Conservation (phyloP, 164 flowering plant species). For the Protea cynaroides region DNA sequence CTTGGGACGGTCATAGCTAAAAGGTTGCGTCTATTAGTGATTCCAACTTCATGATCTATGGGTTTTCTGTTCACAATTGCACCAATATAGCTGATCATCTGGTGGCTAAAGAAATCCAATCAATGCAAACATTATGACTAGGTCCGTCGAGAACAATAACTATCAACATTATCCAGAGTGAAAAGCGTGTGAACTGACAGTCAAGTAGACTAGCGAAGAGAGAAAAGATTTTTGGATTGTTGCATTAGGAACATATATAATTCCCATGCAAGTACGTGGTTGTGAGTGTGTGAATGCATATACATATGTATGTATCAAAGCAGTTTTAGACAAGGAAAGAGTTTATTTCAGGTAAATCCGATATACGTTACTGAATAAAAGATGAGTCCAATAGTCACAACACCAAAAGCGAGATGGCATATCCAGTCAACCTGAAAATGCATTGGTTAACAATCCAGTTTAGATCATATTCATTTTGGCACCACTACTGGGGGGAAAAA, state of each 20-base stretch:
- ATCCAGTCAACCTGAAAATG: constrained; percentile 70
- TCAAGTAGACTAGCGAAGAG: too few relatives aligned
- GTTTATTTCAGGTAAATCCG: not conserved
- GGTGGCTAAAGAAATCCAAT: not conserved
- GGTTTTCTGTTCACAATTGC: not conserved
- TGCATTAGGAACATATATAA: not conserved
- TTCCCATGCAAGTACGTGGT: not conserved
- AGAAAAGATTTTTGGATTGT: too few relatives aligned
- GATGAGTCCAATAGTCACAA: constrained; percentile 55
- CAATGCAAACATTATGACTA: not conserved
- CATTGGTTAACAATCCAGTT: not conserved
- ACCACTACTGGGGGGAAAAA: not conserved
- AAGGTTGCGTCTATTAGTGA: not conserved
- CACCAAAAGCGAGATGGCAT: constrained; percentile 49
- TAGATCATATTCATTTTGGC: not conserved
- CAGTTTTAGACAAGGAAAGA: not conserved
- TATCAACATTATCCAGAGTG: too few relatives aligned
- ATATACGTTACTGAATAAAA: constrained; percentile 58
- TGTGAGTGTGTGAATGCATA: not conserved
- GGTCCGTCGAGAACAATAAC: too few relatives aligned
- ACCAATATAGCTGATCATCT: not conserved
- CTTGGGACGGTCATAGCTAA: not conserved
- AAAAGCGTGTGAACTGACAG: too few relatives aligned
- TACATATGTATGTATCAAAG: not conserved
- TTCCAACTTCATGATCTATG: not conserved